A percentile compares a stretch with the other conserved stretches of the same genome.
Conservation (phyloP, 2,329 filamentous ascomycete species). For the Cladosporium austrohemisphaericum region DNA sequence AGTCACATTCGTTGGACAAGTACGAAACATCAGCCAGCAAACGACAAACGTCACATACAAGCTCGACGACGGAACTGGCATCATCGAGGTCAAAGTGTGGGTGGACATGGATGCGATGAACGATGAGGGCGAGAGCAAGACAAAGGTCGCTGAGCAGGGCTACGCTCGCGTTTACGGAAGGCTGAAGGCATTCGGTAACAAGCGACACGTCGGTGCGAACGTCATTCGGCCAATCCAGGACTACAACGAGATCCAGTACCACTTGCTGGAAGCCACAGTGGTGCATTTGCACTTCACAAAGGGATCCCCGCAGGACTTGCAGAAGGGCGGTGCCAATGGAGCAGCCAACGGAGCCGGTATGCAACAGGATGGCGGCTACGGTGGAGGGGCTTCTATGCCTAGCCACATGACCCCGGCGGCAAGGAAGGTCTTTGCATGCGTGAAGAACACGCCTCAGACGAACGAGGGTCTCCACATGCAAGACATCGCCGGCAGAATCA, state of each 20-base stretch:
- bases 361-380: constrained; percentile 36
- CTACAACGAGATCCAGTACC: constrained; percentile 90
- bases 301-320: constrained; percentile 55
- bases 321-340: constrained; percentile 35
- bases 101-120: constrained; percentile 60
- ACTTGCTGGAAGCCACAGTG: constrained; percentile 83
- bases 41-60: constrained; percentile 89
- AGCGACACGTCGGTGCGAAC: constrained; percentile 75
- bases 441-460: constrained; percentile 64
- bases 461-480: constrained; percentile 83
- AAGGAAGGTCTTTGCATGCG: constrained; percentile 64
- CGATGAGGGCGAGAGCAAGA: constrained; percentile 33
- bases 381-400: constrained; percentile 32
- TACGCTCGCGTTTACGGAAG: constrained; percentile 85
- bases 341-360: constrained; percentile 19
- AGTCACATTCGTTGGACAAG: constrained; percentile 83
- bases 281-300: constrained; percentile 81
- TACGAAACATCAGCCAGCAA: constrained; percentile 81
- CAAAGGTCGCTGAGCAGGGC: constrained; percentile 63
- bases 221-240: constrained; percentile 76
- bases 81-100: constrained; percentile 89
- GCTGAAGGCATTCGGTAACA: constrained; percentile 78
- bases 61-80: constrained; percentile 90
- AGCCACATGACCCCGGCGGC: constrained; percentile 49
- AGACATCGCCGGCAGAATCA: constrained; percentile 63